Base-by-base conservation (phyloP, 2,329 filamentous ascomycete genomes). In the Talaromyces sp. region DNA sequence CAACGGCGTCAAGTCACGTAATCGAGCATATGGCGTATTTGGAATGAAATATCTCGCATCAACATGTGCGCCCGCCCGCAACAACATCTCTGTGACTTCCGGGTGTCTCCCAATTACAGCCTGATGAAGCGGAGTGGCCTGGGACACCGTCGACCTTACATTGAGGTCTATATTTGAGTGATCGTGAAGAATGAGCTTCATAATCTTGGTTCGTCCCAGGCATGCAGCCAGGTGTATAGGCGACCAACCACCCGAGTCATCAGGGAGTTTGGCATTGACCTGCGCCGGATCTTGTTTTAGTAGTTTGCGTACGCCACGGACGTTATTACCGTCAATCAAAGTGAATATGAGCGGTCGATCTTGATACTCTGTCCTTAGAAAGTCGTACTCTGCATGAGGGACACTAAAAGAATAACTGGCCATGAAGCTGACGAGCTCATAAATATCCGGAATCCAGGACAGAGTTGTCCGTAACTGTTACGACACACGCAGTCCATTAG, bases 221-320 rank as follows among this genome's bases (percentile, higher is more conserved):
- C 46, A 51, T 31, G 46, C 46, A n/a, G 46, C 46, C 28, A 51
- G 28, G 13, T 51, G 46, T 21, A 51, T 51, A 25, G 46, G 46
- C 35, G 11, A 51, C 46, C 46, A 51, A 3, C 46, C 46, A 19
- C 46, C 46, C 21, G 46, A 51, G 21, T 51, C 17, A 9, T 51
- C 46, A 10, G 28, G 28, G 17, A 51, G 33, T 36, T 17, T 51
- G 46, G 33, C 46, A 35, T 51, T 21, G 13, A 51, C n/a, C 17
- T 51, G 46, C 35, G 33, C 35, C 5, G 46, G 17, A 13, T 51
- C 31, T 15, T 51, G 19, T 28, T 3, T 36, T 36, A 51, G 31
- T n/a, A 51, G 17, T 17, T 10, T 36, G 15, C 19, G 28, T 17
- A 51, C 17, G 21, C 28, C 31, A n/a, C 11, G 46, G 17, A 36